Evolutionary conservation across 2,329 filamentous ascomycete genomes (phyloP).

Genomic region (Botrytis deweyae): DNA sequence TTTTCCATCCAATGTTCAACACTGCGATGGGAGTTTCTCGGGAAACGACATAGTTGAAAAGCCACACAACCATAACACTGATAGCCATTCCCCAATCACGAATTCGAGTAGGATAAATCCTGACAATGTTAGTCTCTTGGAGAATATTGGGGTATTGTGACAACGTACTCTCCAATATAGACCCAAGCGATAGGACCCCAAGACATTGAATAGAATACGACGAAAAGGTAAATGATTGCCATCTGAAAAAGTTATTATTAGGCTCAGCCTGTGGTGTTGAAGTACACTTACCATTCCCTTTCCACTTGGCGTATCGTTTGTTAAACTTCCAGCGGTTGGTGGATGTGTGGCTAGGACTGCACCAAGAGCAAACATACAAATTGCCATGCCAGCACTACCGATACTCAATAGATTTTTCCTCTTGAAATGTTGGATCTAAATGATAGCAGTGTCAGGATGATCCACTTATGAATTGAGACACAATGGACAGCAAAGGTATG

Average conservation of each 20-base stretch:
- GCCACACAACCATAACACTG: slow-evolving; percentile 50
- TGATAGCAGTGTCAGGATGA: neutral
- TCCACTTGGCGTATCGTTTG: slow-evolving; percentile 15
- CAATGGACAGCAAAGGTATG: neutral
- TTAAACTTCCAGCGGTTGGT: neutral
- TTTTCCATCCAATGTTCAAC: slow-evolving; percentile 44
- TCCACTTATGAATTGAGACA: neutral
- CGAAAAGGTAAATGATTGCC: slow-evolving; percentile 20
- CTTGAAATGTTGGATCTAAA: slow-evolving; percentile 18
- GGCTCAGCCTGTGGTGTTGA: neutral
- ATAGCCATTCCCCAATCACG: slow-evolving; percentile 50
- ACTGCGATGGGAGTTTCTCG: slow-evolving; percentile 52
- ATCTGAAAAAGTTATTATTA: neutral
- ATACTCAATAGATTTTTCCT: slow-evolving; percentile 6
- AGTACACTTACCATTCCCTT: slow-evolving; percentile 3
- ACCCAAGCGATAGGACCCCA: slow-evolving; percentile 16
- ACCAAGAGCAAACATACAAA: slow-evolving; percentile 13
- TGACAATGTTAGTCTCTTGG: neutral
- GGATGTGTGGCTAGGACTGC: slow-evolving; percentile 18
- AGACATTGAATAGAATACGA: slow-evolving; percentile 17
- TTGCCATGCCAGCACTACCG: slow-evolving; percentile 15
- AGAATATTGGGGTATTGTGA: neutral
- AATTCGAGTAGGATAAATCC: slow-evolving; percentile 31
- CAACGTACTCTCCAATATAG: slow-evolving; percentile 17
- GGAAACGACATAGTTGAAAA: slow-evolving; percentile 53